Evolutionary conservation across 352 stramenopile genomes (phyloP).

Genomic region (Pythium utonaiense): DNA sequence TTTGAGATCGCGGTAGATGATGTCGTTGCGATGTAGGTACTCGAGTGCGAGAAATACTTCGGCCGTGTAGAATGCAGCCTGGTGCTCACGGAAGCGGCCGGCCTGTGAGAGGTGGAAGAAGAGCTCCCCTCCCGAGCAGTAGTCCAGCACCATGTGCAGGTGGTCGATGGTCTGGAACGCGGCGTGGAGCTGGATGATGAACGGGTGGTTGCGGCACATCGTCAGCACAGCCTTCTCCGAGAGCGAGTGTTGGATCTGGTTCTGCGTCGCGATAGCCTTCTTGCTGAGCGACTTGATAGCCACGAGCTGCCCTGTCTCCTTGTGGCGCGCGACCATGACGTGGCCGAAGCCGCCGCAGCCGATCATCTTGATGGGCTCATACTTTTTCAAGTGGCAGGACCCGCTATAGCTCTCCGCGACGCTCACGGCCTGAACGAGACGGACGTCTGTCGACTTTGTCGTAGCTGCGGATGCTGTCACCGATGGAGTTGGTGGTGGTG

Average conservation of each 20-base stretch:
- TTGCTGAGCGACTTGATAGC: constrained; percentile 97
- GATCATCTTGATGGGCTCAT: constrained; percentile 78
- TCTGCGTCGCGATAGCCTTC: constrained; percentile 92
- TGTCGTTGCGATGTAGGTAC: constrained; percentile 72
- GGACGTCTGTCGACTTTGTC: constrained; percentile 31
- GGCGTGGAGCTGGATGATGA: constrained; percentile 95
- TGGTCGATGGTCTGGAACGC: constrained; percentile 95
- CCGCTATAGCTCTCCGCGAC: constrained; percentile 81
- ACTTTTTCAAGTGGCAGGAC: constrained; percentile 51
- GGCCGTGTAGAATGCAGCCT: constrained; percentile 89
- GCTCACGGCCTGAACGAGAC: constrained; percentile 64
- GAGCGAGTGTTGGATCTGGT: constrained; percentile 97
- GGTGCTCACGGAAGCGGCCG: constrained; percentile 49
- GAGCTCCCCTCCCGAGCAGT: constrained; percentile 96
- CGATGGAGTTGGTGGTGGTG: not conserved
- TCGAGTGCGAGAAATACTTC: constrained; percentile 85
- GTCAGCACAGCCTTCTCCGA: constrained; percentile 98
- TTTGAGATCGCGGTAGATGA: constrained; percentile 87
- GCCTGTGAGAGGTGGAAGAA: constrained; percentile 86
- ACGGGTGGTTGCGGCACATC: constrained; percentile 95
- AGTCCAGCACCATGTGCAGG: constrained; percentile 98
- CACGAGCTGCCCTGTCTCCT: constrained; percentile 80
- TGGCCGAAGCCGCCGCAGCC: constrained; percentile 90
- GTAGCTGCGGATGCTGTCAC: not conserved
- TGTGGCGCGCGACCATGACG: constrained; percentile 92